phyloP scores from a whole-genome alignment of 257 asterid species.

The Voacanga thouarsii region DNA sequence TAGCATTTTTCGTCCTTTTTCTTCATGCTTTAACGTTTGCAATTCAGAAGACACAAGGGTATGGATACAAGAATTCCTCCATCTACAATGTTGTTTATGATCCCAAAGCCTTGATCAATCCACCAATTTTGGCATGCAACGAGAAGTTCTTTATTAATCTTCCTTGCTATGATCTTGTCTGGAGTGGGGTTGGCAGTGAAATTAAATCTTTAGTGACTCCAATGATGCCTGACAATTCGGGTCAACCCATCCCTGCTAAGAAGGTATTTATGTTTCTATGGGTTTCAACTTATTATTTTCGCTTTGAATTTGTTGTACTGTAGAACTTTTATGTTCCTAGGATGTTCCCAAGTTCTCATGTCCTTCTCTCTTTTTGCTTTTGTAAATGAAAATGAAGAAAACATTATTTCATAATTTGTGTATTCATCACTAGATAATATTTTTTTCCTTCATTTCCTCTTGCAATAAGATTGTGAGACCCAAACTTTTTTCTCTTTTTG shows the following conservation, averaged over 20 bases:
- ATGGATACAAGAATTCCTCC: slow-evolving; percentile 1
- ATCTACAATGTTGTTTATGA: slow-evolving; percentile 14
- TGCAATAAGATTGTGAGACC: too few species aligned
- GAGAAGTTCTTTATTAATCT: slow-evolving; percentile 27
- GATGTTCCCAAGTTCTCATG: too few species aligned
- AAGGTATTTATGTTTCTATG: slow-evolving; percentile 9
- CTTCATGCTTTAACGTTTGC: slow-evolving; percentile 31
- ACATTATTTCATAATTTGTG: too few species aligned
- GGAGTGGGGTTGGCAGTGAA: slow-evolving; percentile 35
- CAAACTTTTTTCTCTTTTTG: too few species aligned
- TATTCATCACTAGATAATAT: too few species aligned
- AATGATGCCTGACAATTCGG: slow-evolving; percentile 37
- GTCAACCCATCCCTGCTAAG: slow-evolving; percentile 23
- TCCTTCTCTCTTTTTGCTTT: too few species aligned
- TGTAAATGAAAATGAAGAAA: too few species aligned
- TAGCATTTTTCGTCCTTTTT: slow-evolving; percentile 38
- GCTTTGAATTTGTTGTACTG: background rate
- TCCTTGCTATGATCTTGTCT: slow-evolving; percentile 40
- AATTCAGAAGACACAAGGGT: slow-evolving; percentile 11
- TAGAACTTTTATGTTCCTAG: background rate
- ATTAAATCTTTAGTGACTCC: slow-evolving; percentile 26
- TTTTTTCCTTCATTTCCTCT: too few species aligned
- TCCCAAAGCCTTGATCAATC: slow-evolving; percentile 19
- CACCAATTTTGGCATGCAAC: slow-evolving; percentile 41
- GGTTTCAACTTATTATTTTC: background rate